Conservation (phyloP, 2,329 filamentous ascomycete genomes). For the Orbilia javanica region DNA sequence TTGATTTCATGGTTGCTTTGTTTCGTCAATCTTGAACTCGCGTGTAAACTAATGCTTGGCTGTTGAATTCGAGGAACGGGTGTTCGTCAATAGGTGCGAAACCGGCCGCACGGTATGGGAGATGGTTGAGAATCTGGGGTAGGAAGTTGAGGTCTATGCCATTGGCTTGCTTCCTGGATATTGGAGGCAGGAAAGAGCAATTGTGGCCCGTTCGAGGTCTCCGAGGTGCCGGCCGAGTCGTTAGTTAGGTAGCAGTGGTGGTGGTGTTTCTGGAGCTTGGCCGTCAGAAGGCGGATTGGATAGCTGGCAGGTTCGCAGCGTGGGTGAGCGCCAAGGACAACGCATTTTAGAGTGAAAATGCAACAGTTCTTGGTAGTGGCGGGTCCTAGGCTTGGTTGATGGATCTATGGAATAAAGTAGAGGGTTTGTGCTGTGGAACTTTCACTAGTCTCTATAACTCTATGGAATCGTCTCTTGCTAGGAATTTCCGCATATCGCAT, state of each 20-base stretch:
- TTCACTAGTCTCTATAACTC: too few relatives aligned
- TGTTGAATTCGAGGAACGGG: neutral
- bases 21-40: neutral
- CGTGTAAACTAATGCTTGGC: neutral
- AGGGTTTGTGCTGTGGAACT: too few relatives aligned
- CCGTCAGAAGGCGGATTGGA: slow-evolving; percentile 27
- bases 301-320: slow-evolving; percentile 25
- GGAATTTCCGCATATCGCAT: too few relatives aligned
- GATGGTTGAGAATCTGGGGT: neutral
- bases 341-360: slow-evolving; percentile 21
- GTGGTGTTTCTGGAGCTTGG: slow-evolving; percentile 24
- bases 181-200: neutral
- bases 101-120: slow-evolving; percentile 33
- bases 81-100: slow-evolving; percentile 22
- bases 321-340: slow-evolving; percentile 11
- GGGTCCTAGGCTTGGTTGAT: too few relatives aligned
- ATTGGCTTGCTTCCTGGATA: slow-evolving; percentile 24
- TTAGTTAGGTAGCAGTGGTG: too few relatives aligned
- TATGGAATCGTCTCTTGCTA: too few relatives aligned
- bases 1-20: slow-evolving; percentile 40
- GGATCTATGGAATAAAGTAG: too few relatives aligned
- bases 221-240: neutral
- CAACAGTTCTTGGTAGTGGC: too few relatives aligned
- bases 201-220: slow-evolving; percentile 6
- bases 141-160: slow-evolving; percentile 22